Evolutionary conservation across 371 early-diverging fungal species (phyloP), one percentile per base, ranked within the genome.

Genomic region (Entomophthora muscae): DNA sequence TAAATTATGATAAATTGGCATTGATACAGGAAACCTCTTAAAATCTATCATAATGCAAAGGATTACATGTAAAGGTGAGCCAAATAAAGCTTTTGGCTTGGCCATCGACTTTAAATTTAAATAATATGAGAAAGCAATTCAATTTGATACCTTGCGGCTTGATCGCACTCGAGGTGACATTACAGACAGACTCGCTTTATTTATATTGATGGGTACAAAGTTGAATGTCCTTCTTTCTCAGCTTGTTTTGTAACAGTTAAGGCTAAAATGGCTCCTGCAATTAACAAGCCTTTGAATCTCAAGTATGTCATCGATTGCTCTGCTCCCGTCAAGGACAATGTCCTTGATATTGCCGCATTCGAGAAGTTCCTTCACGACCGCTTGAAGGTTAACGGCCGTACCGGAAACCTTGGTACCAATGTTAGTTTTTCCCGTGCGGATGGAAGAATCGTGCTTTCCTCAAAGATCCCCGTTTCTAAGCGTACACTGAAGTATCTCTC

Each of bases 401-500:
- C 95, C 74, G 86, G 86, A 81, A 95, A 95, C 89, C 83, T 98
- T 72, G 88, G 88, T 68, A 90, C 89, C 59, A 72, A 82, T 69
- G 83, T 98, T 70, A 75, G 82, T 73, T 90, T 95, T 72, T 74
- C 81, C 80, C 90, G 91, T 70, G 79, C 72, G 63, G 85, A 84
- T 68, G 79, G 79, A 75, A 81, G 83, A 77, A 78, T 89, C 74
- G 81, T 82, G 63, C 82, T 95, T 75, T 74, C 88, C 74, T 78
- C 73, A 67, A 82, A 78, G 73, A 76, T 79, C 71, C 77, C 80
- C 64, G 87, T 95, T 83, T 86, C 95, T 78, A 98, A 98, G 92
- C 90, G 95, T 70, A 95, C 95, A 89, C 76, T 96, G 78, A 98
- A 98, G 89, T 98, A 98, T 87, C 85, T 96, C 62, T 89, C 97